phyloP scores from a whole-genome alignment of 176 grass and related monocot genomes.

The Stipa capillata region DNA sequence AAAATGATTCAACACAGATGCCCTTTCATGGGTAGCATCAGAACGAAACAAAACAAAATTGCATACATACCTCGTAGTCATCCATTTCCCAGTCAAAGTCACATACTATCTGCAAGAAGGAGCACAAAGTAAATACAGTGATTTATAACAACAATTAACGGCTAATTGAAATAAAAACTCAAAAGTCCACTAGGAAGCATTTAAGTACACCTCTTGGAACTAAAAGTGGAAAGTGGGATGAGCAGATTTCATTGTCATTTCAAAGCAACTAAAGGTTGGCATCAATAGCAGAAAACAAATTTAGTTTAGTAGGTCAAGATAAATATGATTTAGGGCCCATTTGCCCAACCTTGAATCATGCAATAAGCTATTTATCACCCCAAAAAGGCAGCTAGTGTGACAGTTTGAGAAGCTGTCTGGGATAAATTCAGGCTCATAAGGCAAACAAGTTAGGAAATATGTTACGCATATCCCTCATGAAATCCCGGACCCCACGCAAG shows the following conservation, averaged over 20 bases:
- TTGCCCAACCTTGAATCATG: not conserved
- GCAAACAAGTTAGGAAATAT: not conserved
- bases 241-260: not conserved
- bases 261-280: not conserved
- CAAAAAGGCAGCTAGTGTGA: not conserved
- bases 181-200: not conserved
- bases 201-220: not conserved
- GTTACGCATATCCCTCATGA: not conserved
- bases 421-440: not conserved
- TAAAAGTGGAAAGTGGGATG: not conserved
- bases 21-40: not conserved
- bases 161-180: not conserved
- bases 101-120: constrained; percentile 64
- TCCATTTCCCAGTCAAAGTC: constrained; percentile 87
- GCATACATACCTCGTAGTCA: constrained; percentile 53
- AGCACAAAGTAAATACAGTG: constrained; percentile 5
- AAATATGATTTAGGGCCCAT: not conserved
- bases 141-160: constrained; percentile 2
- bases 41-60: not conserved
- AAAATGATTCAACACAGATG: constrained; percentile 12
- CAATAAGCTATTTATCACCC: not conserved
- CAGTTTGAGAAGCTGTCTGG: not conserved
- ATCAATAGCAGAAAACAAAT: not conserved
- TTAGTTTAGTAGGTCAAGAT: not conserved
- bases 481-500: not conserved